Percentiles rank a stretch among this genome's conserved stretches.
Evolutionary conservation across 352 stramenopile genomes (phyloP).

Genomic region (Phytophthora lateralis): DNA sequence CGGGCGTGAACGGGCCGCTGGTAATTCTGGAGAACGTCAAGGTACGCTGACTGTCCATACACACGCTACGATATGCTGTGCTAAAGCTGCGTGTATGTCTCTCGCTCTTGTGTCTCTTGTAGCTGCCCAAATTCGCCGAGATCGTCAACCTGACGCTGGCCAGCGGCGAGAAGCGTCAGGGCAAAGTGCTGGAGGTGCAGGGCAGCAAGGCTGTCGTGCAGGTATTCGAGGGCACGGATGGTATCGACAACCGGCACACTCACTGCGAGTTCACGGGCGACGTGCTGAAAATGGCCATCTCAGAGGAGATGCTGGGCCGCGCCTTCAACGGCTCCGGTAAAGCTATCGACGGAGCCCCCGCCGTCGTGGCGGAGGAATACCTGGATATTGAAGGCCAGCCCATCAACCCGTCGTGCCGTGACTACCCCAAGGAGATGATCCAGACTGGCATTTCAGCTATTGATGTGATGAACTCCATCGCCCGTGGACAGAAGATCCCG

Average conservation of each 20-base stretch:
- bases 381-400: constrained; percentile 99
- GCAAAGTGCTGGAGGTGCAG: constrained; percentile 97
- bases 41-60: constrained; percentile 44
- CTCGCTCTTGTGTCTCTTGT: constrained; percentile 8
- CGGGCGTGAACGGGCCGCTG: constrained; percentile 97
- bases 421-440: constrained; percentile 99
- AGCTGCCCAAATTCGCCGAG: constrained; percentile 97
- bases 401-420: constrained; percentile 98
- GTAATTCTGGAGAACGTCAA: constrained; percentile 99
- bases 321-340: constrained; percentile 98
- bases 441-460: constrained; percentile 99
- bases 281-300: constrained; percentile 99
- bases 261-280: constrained; percentile 99
- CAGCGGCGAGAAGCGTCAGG: constrained; percentile 94
- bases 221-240: constrained; percentile 99
- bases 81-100: constrained; percentile 2
- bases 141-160: constrained; percentile 99
- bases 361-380: constrained; percentile 98
- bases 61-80: background rate
- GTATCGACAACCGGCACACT: constrained; percentile 99
- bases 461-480: constrained; percentile 99
- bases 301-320: constrained; percentile 97
- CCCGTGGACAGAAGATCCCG: constrained; percentile 99
- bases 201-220: constrained; percentile 95
- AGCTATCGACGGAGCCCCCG: constrained; percentile 97